A percentile compares a stretch with the other conserved stretches of the same genome.
These are phyloP conservation scores for Pythium brachiatum DNA, from an alignment of 352 stramenopile genomes.

Conservation along the genomic window DNA sequence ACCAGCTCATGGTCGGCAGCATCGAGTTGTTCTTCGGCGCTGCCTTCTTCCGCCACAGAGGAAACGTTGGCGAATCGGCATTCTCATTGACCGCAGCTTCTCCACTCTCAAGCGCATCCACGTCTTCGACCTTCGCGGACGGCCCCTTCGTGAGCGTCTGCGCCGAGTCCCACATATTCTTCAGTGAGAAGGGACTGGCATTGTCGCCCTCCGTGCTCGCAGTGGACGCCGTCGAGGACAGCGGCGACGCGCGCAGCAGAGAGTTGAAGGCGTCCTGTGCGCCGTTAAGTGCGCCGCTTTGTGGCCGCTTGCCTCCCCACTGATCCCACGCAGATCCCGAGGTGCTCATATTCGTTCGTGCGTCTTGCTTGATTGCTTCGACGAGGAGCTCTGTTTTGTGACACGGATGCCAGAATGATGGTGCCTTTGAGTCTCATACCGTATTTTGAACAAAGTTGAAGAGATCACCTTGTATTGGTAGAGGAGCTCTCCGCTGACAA, in stretches of 20 bases:
- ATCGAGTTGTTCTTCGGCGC: conserved; percentile 31
- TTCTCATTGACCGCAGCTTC: conserved; percentile 29
- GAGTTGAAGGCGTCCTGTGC: conserved; percentile 53
- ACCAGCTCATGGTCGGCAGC: conserved; percentile 62
- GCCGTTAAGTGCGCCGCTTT: conserved; percentile 27
- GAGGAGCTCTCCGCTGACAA: not conserved
- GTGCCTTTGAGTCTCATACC: not conserved
- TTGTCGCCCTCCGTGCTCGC: conserved; percentile 26
- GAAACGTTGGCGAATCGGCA: conserved; percentile 27
- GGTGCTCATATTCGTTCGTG: not conserved
- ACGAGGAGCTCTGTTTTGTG: conserved; percentile 1
- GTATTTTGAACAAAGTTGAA: not conserved
- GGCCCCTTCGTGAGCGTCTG: conserved; percentile 45
- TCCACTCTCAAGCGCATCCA: conserved; percentile 50
- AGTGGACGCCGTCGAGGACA: conserved; percentile 45
- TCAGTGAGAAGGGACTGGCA: conserved; percentile 35
- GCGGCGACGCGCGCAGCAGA: conserved; percentile 42
- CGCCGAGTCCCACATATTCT: conserved; percentile 65
- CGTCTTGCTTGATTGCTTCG: not conserved
- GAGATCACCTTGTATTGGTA: conserved; percentile 1
- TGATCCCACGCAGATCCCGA: conserved; percentile 52
- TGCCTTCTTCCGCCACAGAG: conserved; percentile 42
- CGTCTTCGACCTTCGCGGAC: conserved; percentile 20
- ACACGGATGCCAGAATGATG: conserved; percentile 7
- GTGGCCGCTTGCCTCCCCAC: conserved; percentile 64